phyloP scores from a whole-genome alignment of 2,329 filamentous ascomycete species.

The Cadophora malorum region DNA sequence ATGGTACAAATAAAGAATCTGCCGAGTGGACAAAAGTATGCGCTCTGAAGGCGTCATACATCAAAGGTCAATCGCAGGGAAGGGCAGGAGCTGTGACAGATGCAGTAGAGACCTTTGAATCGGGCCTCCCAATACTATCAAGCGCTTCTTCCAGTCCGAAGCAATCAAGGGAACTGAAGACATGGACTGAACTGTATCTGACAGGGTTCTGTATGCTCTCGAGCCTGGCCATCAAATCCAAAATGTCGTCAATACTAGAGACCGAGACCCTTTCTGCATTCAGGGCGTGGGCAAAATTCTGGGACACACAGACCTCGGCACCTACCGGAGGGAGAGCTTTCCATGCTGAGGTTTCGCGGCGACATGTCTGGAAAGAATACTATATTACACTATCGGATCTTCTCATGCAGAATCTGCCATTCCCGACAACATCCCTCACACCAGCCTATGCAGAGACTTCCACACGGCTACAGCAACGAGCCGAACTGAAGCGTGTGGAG shows the following conservation, averaged over 20 bases:
- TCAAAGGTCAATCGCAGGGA: slow-evolving; percentile 71
- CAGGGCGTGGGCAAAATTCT: slow-evolving; percentile 74
- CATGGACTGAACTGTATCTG: slow-evolving; percentile 81
- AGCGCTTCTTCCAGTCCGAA: slow-evolving; percentile 57
- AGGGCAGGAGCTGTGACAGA: slow-evolving; percentile 58
- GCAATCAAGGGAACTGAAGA: slow-evolving; percentile 69
- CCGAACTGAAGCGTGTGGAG: slow-evolving; percentile 82
- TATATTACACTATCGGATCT: slow-evolving; percentile 81
- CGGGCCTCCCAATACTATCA: slow-evolving; percentile 68
- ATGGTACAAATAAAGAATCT: slow-evolving; percentile 56
- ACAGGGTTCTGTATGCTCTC: slow-evolving; percentile 77
- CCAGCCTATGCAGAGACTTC: slow-evolving; percentile 56
- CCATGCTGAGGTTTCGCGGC: slow-evolving; percentile 64
- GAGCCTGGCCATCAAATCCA: slow-evolving; percentile 62
- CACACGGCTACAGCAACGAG: slow-evolving; percentile 67
- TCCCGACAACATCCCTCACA: slow-evolving; percentile 54
- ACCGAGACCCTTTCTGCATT: slow-evolving; percentile 62
- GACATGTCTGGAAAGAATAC: slow-evolving; percentile 84
- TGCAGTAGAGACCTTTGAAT: slow-evolving; percentile 70
- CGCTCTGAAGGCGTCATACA: slow-evolving; percentile 77
- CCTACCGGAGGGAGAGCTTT: slow-evolving; percentile 63
- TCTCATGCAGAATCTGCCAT: slow-evolving; percentile 69
- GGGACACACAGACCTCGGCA: slow-evolving; percentile 56
- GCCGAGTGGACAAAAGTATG: slow-evolving; percentile 84
- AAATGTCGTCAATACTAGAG: slow-evolving; percentile 57